A percentile compares a stretch with the other conserved stretches of the same genome.
These are phyloP conservation scores for Pseudogymnoascus sp. DNA, from an alignment of 2,329 filamentous ascomycete genomes.

Conservation along the genomic window DNA sequence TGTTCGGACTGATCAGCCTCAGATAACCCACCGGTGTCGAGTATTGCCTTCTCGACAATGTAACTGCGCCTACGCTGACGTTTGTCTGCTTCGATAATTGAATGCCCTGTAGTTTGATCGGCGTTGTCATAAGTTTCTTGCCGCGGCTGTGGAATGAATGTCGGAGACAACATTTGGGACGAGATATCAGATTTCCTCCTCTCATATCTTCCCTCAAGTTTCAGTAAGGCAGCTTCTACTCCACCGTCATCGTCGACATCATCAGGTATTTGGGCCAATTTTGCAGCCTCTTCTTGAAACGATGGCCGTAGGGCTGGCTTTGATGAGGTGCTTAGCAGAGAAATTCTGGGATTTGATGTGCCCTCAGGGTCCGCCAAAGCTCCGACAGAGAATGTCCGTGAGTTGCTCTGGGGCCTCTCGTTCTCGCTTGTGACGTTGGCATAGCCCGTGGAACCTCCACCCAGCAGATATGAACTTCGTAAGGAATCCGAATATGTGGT, in stretches of 20 bases:
- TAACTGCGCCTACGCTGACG: conserved; percentile 39
- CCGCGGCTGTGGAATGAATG: conserved; percentile 11
- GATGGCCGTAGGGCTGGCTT: conserved; percentile 60
- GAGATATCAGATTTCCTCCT: conserved; percentile 35
- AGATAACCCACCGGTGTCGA: conserved; percentile 26
- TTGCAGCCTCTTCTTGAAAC: conserved; percentile 81
- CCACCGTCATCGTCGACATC: conserved; percentile 71
- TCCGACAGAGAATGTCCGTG: conserved; percentile 48
- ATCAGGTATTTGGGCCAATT: conserved; percentile 80
- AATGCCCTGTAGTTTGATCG: background rate
- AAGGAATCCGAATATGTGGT: conserved; percentile 53
- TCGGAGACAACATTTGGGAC: conserved; percentile 13
- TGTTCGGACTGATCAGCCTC: conserved; percentile 19
- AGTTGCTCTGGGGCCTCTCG: conserved; percentile 32
- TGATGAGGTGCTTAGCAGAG: conserved; percentile 53
- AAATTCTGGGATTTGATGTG: conserved; percentile 38
- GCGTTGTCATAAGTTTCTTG: conserved; percentile 9
- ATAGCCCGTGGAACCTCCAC: conserved; percentile 34
- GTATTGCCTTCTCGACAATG: conserved; percentile 35
- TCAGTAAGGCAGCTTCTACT: conserved; percentile 83
- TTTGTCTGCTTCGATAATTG: conserved; percentile 32
- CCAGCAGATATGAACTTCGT: conserved; percentile 44
- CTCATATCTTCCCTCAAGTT: conserved; percentile 80
- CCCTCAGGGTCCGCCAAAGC: conserved; percentile 40
- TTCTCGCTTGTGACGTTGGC: conserved; percentile 36